Percentiles rank a stretch among this genome's conserved stretches.
Conservation (phyloP, 2,329 filamentous ascomycete genomes). For the Xylaria sp. region DNA sequence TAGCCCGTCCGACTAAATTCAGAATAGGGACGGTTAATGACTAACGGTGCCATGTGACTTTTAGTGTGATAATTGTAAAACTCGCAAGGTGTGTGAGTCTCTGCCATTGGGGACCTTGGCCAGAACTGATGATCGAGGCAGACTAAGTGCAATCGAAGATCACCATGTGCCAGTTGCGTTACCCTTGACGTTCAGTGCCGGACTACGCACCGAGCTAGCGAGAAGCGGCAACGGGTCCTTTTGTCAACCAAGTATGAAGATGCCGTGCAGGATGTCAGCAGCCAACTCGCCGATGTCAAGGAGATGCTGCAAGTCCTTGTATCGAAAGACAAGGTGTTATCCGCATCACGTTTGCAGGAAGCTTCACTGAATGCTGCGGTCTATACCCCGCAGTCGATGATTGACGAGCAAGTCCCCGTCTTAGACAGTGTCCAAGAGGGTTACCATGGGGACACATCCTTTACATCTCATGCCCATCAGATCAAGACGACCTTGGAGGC, state of each 20-base stretch:
- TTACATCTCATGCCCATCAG: conserved; percentile 35
- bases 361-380: conserved; percentile 6
- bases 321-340: conserved; percentile 15
- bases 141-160: conserved; percentile 40
- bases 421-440: conserved; percentile 33
- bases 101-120: background rate
- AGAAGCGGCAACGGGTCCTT: conserved; percentile 42
- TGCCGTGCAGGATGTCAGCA: conserved; percentile 39
- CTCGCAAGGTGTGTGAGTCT: conserved; percentile 34
- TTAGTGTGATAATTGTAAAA: conserved; percentile 40
- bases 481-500: conserved; percentile 32
- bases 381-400: conserved; percentile 34
- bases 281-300: conserved; percentile 37
- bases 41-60: background rate
- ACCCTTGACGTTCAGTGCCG: conserved; percentile 39
- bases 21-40: background rate
- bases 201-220: conserved; percentile 30
- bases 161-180: conserved; percentile 41
- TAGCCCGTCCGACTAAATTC: background rate
- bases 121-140: conserved; percentile 10
- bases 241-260: conserved; percentile 42
- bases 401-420: conserved; percentile 37
- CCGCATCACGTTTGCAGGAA: background rate
- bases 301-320: conserved; percentile 35
- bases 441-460: conserved; percentile 38